These are phyloP conservation scores for Chionographis japonica DNA, from an alignment of 106 monocot genomes.

Conservation along the genomic window DNA sequence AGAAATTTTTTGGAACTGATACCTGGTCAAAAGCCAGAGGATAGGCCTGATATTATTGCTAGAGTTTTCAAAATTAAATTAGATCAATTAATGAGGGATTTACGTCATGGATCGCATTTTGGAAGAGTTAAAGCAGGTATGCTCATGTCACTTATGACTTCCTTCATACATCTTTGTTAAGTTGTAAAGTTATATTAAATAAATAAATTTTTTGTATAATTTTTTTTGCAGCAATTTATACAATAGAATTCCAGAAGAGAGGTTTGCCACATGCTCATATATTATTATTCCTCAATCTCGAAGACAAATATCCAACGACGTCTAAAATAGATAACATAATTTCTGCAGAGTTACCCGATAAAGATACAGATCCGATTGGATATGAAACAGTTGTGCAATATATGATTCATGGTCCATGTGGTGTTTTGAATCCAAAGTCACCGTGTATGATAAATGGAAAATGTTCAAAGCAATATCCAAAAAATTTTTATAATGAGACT, in stretches of 20 bases:
- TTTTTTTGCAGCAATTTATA: neutral
- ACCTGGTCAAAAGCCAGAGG: neutral
- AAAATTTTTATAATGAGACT: constrained; percentile 3
- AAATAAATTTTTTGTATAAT: neutral
- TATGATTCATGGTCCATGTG: constrained; percentile 22
- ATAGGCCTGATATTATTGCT: constrained; percentile 13
- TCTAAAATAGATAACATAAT: constrained; percentile 3
- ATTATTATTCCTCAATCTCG: neutral
- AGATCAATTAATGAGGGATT: constrained; percentile 4
- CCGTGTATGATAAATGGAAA: constrained; percentile 15
- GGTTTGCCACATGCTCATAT: constrained; percentile 24
- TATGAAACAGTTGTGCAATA: neutral
- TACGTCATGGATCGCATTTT: constrained; percentile 14
- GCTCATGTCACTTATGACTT: neutral
- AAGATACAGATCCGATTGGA: neutral
- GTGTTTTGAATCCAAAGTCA: neutral
- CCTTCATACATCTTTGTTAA: neutral
- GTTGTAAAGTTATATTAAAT: neutral
- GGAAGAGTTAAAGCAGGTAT: constrained; percentile 3
- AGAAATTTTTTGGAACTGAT: neutral
- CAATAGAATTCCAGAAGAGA: constrained; percentile 21
- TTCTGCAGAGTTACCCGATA: constrained; percentile 18
- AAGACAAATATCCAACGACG: neutral
- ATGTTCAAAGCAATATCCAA: constrained; percentile 24
- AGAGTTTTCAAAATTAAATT: constrained; percentile 24